Base-by-base conservation (phyloP, 2,329 filamentous ascomycete species). In the Penicillium hesseltinei region DNA sequence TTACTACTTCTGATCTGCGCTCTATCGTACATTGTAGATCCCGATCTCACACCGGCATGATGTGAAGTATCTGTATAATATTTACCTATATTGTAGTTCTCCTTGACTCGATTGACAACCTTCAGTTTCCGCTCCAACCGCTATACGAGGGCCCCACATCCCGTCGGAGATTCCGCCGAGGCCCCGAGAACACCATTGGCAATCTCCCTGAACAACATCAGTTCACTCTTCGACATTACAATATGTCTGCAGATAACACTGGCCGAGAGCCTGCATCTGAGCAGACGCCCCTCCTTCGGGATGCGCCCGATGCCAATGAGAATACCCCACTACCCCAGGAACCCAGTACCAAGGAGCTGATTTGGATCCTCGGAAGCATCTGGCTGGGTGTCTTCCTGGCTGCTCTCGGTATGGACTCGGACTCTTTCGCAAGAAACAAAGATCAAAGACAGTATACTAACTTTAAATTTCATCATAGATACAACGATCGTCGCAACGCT, bases 401-500 rank as follows among this genome's bases (percentile, higher is more conserved):
- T 47, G 82, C 82, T 3, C 67, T 84, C n/a, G 81, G 79, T 81
- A 66, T 59, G 53, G 21, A 23, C 11, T n/a, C 2, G 1, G 7
- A 27, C 33, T 13, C 15, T 19, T 5, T 3, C n/a, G 17, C 15
- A 17, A 8, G 17, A 19, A 15, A 15, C 15, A 42, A 10, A 19
- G 31, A 42, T 49, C 15, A 42, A 10, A 19, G 31, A 42, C 47
- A n/a, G n/a, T n/a, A n/a, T 59, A n/a, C 25, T 44, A 54, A 48
- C 25, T n/a, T 23, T 36, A 19, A 55, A 52, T 21, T 59, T 46
- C 2, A 11, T 5, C 8, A 17, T 51, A 78, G 91, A 96, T 75
- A 84, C 84, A 1, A 94, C 90, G 47, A 88, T 96, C 62, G 90
- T 96, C 64, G 91, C 92, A 9, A 96, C 92, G 0, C 82, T 96